These are phyloP conservation scores for Coccomyxa subellipsoidea DNA, from an alignment of 163 green algal genomes.

Conservation along the genomic window DNA sequence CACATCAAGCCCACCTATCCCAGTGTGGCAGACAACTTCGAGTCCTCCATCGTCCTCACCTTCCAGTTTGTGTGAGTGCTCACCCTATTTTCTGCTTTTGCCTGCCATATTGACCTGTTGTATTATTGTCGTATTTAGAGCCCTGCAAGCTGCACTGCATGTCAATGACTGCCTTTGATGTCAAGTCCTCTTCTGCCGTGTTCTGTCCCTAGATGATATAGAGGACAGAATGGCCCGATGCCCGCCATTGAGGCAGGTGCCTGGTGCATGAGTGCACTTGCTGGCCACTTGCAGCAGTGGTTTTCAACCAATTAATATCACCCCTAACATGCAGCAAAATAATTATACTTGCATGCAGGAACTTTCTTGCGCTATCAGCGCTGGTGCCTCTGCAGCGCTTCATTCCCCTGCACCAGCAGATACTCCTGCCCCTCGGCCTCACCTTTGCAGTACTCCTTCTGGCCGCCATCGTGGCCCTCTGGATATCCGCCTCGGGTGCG, in stretches of 20 bases:
- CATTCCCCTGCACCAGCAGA: slow-evolving; percentile 51
- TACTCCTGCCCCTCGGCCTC: slow-evolving; percentile 53
- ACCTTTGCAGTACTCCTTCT: slow-evolving; percentile 52
- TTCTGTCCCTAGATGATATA: no score
- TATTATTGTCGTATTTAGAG: no score
- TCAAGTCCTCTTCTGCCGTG: no score
- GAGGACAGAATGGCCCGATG: no score
- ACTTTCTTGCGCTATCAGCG: slow-evolving; percentile 44
- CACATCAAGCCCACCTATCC: slow-evolving; percentile 44
- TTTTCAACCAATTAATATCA: no score
- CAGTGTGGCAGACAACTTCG: slow-evolving; percentile 54
- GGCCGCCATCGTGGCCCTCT: slow-evolving; percentile 47
- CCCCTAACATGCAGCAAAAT: neutral
- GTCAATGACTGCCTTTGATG: no score
- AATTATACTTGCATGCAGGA: slow-evolving; percentile 40
- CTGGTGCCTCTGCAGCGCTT: slow-evolving; percentile 45
- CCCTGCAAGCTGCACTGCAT: no score
- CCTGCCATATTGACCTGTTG: no score
- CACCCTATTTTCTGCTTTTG: neutral
- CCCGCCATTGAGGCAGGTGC: no score
- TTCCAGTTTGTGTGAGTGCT: slow-evolving; percentile 64
- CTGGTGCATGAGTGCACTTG: no score
- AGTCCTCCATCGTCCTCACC: slow-evolving; percentile 53
- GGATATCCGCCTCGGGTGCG: neutral
- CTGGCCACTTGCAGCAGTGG: no score